Conservation (phyloP, 139 green algal genomes). For the Ulvella scutata region DNA sequence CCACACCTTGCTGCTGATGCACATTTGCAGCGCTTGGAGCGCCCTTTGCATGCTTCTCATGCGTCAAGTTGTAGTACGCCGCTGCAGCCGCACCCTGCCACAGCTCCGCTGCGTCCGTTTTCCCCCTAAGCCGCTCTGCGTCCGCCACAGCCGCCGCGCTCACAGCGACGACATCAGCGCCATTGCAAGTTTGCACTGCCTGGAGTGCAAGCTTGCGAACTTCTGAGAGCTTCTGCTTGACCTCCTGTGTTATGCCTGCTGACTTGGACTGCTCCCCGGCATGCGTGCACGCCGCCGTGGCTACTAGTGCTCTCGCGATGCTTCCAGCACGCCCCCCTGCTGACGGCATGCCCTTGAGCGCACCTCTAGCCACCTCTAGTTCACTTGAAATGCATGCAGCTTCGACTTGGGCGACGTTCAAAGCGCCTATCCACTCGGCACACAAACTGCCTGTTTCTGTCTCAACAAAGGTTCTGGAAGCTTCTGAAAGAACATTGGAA, state of each 20-base stretch:
- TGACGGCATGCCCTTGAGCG: neutral
- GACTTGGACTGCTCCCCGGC: too few relatives aligned
- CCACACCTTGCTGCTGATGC: too few relatives aligned
- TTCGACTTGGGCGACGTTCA: neutral
- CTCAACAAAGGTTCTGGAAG: too few relatives aligned
- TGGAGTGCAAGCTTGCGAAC: neutral
- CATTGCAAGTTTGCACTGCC: neutral
- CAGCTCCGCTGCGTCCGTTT: neutral
- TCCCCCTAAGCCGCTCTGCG: neutral
- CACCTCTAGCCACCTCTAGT: neutral
- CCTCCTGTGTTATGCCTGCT: neutral
- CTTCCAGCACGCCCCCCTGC: neutral
- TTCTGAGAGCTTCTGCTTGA: neutral
- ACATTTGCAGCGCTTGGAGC: too few relatives aligned
- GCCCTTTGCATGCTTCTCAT: too few relatives aligned
- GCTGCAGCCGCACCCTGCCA: neutral
- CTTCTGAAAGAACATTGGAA: too few relatives aligned
- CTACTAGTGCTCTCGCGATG: neutral
- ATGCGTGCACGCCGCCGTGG: neutral
- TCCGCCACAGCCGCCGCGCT: neutral
- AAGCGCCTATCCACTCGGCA: neutral
- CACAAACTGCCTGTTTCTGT: neutral
- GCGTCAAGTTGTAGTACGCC: too few relatives aligned
- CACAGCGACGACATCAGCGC: neutral
- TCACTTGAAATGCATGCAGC: neutral